Evolutionary conservation across 371 early-diverging fungal genomes (phyloP).

Genomic region (Nematocida displodere): DNA sequence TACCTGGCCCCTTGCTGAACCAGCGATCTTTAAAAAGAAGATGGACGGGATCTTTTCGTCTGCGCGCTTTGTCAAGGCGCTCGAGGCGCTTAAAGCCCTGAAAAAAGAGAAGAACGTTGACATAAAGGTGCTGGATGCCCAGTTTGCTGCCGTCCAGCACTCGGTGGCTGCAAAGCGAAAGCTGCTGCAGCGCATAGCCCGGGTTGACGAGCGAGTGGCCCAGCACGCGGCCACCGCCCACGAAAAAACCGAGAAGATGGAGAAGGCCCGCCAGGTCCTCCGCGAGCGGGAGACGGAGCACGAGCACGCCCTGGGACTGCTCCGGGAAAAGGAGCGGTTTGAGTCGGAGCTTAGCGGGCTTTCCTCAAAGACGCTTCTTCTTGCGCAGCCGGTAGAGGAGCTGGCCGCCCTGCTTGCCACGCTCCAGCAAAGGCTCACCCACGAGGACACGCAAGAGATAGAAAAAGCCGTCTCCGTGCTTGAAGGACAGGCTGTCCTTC

Average conservation of each 20-base stretch:
- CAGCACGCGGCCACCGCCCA: background rate
- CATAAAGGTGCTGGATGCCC: conserved; percentile 66
- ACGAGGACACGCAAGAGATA: background rate
- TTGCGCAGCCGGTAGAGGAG: background rate
- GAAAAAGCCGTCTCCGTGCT: too few species aligned
- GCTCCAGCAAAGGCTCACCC: background rate
- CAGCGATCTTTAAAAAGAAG: conserved; percentile 80
- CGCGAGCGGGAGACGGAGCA: conserved; percentile 15
- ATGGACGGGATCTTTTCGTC: conserved; percentile 97
- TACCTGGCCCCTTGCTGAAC: conserved; percentile 90
- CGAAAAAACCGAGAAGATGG: background rate
- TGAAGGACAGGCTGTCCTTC: background rate
- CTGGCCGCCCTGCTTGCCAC: background rate
- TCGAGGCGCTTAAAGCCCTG: conserved; percentile 73
- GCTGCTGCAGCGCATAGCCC: conserved; percentile 19
- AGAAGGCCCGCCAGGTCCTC: background rate
- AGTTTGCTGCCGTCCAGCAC: conserved; percentile 21
- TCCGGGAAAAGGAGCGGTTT: conserved; percentile 35
- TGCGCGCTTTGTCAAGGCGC: conserved; percentile 81
- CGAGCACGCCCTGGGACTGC: background rate
- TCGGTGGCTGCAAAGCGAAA: conserved; percentile 28
- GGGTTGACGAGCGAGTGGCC: conserved; percentile 1
- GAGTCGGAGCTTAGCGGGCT: conserved; percentile 34
- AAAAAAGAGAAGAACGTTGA: conserved; percentile 71
- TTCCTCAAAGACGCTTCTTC: conserved; percentile 6